phyloP scores from a whole-genome alignment of 768 basidiomycete genomes.

The Boletus coccyginus region DNA sequence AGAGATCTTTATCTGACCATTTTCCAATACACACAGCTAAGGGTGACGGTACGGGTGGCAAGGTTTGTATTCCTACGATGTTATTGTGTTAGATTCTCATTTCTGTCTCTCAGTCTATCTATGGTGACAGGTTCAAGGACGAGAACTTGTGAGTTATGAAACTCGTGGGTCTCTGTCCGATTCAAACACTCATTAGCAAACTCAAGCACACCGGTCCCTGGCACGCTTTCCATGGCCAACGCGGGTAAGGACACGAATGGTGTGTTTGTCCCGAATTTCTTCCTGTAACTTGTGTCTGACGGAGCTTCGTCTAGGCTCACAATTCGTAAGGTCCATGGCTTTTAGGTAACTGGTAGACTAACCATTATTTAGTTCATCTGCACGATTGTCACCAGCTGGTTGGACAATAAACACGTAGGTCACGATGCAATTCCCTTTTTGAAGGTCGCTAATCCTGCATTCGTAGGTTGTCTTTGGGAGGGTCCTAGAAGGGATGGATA shows the following conservation, averaged over 20 bases:
- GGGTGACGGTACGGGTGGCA: constrained; percentile 89
- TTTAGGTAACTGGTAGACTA: background rate
- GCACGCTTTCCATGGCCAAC: constrained; percentile 93
- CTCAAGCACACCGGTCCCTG: constrained; percentile 89
- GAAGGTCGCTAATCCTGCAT: constrained; percentile 7
- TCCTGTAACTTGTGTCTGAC: background rate
- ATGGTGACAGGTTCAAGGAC: constrained; percentile 86
- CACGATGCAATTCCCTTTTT: background rate
- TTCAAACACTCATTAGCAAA: constrained; percentile 57
- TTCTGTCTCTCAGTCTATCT: constrained; percentile 63
- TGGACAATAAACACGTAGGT: constrained; percentile 85
- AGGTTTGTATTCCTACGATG: constrained; percentile 44
- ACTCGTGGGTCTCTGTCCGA: background rate
- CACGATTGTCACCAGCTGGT: constrained; percentile 82
- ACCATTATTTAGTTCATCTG: constrained; percentile 75
- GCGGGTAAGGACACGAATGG: constrained; percentile 92
- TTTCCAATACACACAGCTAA: constrained; percentile 46
- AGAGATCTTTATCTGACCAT: constrained; percentile 15
- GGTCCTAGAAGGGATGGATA: constrained; percentile 89
- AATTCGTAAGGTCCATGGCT: constrained; percentile 60
- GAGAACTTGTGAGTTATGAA: constrained; percentile 81
- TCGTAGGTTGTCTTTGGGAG: constrained; percentile 87
- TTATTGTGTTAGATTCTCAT: constrained; percentile 1
- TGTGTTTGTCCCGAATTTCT: constrained; percentile 27
- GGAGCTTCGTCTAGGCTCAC: constrained; percentile 55